phyloP scores from a whole-genome alignment of 2,329 filamentous ascomycete genomes.

The Cercospora nicotianae region DNA sequence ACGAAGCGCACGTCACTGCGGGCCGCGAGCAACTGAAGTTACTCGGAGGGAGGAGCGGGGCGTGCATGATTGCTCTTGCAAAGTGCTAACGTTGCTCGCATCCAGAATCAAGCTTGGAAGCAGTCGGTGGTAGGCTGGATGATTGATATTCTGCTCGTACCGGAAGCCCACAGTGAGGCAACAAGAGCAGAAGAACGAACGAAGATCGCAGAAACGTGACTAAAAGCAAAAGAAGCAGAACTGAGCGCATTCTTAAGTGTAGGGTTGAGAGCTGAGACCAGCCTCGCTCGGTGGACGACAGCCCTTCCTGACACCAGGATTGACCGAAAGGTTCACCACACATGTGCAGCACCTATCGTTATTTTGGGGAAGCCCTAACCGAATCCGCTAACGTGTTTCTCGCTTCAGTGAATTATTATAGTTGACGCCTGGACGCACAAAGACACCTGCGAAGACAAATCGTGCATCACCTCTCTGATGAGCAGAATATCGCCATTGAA shows the following conservation, averaged over 20 bases:
- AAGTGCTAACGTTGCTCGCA: neutral
- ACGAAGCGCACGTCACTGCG: neutral
- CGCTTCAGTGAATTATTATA: neutral
- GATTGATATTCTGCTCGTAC: neutral
- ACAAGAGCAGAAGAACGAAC: neutral
- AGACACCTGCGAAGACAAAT: neutral
- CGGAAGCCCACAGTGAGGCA: neutral
- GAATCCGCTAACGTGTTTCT: neutral
- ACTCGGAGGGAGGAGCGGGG: neutral
- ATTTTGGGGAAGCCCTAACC: neutral
- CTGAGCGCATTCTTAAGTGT: neutral
- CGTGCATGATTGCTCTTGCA: neutral
- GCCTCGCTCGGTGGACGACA: neutral
- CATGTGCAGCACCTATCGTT: neutral
- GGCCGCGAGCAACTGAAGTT: neutral
- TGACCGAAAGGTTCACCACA: neutral
- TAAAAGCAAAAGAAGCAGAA: neutral
- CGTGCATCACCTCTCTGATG: neutral
- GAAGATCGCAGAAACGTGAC: neutral
- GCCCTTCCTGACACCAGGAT: neutral
- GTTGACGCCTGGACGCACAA: neutral
- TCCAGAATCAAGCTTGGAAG: neutral
- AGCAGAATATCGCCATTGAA: neutral
- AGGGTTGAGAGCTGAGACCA: neutral
- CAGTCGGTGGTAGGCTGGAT: neutral